Conservation (phyloP, 1,139 yeast species). For the Debaryomycetaceae sp. region DNA sequence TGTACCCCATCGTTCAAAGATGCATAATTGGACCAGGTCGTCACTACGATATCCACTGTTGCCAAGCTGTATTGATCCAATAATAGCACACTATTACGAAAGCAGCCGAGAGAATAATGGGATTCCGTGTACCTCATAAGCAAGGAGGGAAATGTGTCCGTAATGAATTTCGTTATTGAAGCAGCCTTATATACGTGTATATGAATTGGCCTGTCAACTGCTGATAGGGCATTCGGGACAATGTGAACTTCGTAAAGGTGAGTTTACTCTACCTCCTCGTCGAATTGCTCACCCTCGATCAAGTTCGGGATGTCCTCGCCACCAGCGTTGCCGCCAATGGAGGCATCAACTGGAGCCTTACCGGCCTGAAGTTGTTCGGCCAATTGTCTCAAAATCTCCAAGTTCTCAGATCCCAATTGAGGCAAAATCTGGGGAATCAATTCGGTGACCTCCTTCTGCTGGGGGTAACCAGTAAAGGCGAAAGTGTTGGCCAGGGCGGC, state of each 20-base stretch:
- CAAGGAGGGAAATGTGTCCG: too few relatives aligned
- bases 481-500: conserved; percentile 88
- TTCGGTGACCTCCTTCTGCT: conserved; percentile 89
- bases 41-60: too few relatives aligned
- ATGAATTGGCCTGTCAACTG: too few relatives aligned
- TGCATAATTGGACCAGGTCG: too few relatives aligned
- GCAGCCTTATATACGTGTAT: too few relatives aligned
- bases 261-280: conserved; percentile 65
- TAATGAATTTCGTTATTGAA: too few relatives aligned
- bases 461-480: conserved; percentile 93
- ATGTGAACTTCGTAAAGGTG: too few relatives aligned
- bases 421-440: conserved; percentile 93
- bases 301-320: conserved; percentile 88
- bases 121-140: too few relatives aligned
- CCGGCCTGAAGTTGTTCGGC: conserved; percentile 84
- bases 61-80: too few relatives aligned
- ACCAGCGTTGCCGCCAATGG: conserved; percentile 49
- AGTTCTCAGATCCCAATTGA: conserved; percentile 95
- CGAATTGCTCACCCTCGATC: conserved; percentile 94
- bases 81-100: too few relatives aligned
- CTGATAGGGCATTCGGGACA: background rate
- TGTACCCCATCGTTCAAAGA: too few relatives aligned
- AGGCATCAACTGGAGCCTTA: conserved; percentile 42
- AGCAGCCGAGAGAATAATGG: too few relatives aligned
- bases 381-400: conserved; percentile 82